A percentile compares a stretch with the other conserved stretches of the same genome.
phyloP scores from a whole-genome alignment of 1,284 basidiomycete genomes.

The Retiboletus fuscus region DNA sequence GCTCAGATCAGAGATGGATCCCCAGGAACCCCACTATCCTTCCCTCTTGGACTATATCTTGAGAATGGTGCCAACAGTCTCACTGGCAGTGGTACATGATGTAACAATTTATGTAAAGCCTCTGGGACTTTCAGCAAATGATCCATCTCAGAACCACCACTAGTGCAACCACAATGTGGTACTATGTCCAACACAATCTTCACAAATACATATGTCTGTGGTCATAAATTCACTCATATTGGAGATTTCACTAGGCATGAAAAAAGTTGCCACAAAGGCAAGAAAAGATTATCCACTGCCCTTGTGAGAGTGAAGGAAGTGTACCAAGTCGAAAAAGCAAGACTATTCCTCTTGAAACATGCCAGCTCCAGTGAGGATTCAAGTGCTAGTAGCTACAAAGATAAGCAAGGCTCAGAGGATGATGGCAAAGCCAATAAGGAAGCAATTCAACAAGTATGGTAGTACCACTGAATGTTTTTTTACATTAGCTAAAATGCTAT shows the following conservation, averaged over 20 bases:
- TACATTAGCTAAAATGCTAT: too few relatives aligned
- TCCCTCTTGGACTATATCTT: not conserved
- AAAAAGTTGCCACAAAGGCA: too few relatives aligned
- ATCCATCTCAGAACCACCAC: too few relatives aligned
- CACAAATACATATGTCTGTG: too few relatives aligned
- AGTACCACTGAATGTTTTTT: not conserved
- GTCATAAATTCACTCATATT: not conserved
- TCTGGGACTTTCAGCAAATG: too few relatives aligned
- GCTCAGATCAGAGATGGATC: too few relatives aligned
- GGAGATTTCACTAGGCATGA: not conserved
- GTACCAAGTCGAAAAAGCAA: not conserved
- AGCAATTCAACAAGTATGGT: not conserved
- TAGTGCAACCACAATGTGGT: too few relatives aligned
- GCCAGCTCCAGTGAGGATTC: not conserved
- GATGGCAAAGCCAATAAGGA: not conserved
- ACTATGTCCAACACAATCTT: not conserved
- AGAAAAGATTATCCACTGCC: too few relatives aligned
- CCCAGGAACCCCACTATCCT: not conserved
- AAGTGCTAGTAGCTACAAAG: not conserved
- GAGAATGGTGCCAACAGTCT: not conserved
- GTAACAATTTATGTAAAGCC: too few relatives aligned
- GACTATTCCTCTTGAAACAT: not conserved
- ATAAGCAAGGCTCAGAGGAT: too few relatives aligned
- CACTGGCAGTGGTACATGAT: too few relatives aligned
- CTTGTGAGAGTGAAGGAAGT: not conserved